Evolutionary conservation across 306 rosid genomes (phyloP), one percentile per base, ranked within the genome.

Genomic region (Benincasa hispida): DNA sequence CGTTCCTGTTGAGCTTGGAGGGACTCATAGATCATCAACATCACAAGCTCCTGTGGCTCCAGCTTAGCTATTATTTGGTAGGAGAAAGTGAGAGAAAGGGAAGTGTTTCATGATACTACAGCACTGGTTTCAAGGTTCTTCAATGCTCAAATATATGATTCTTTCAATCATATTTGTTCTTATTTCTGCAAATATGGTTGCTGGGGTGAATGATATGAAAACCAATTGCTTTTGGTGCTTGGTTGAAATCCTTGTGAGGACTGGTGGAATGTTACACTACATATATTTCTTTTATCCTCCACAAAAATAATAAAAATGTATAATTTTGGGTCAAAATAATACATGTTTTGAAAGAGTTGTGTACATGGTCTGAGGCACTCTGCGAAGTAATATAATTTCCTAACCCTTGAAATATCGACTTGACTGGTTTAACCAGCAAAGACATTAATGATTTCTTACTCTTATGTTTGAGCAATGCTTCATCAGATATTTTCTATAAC

Each of bases 1-100:
- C 50, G 96, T 94, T 70, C 97, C 96, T 0, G 76, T 84, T 18
- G 91, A 90, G 66, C 97, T 89, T 21, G 98, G 99, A 66, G 99
- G 99, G 76, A 92, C 99, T 1, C 90, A 90, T 1, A 86, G 92
- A 83, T 30, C 76, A 72, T 9, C 61, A 22, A 68, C 74, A 42
- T n/a, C 14, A 28, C 47, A 51, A 30, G 45, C 61, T 50, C 15
- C 61, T 10, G 60, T 30, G 47, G 47, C 30, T 30, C 15, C 45
- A 72, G 39, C 60, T 72, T 72, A 72, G 61, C 47, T 19, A 48
- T 30, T 48, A 41, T 15, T 70, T 27, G 59, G 15, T 47, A 13
- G 32, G 74, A 41, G 15, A 22, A 25, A 70, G 58, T 47, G 75
- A 24, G 22, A 60, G n/a, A 22, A 35, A 22, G 75, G 25, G 24